Conservation (phyloP, 139 green algal species). For the Coelastrella sp. region DNA sequence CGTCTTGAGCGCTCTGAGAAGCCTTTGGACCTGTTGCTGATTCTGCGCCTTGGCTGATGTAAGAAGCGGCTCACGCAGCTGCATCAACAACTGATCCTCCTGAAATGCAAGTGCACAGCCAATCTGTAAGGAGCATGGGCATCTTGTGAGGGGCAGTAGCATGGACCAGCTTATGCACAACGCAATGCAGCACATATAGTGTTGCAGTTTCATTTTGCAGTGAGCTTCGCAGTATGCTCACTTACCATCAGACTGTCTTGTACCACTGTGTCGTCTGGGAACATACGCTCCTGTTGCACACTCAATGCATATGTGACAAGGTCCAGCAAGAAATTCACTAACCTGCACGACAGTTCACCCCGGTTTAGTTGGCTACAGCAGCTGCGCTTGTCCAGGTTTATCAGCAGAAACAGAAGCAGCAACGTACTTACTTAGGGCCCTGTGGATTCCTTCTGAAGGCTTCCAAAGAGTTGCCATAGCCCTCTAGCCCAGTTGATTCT, state of each 20-base stretch:
- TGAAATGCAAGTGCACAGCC: background rate
- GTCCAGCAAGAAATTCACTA: constrained; percentile 43
- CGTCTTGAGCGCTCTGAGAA: background rate
- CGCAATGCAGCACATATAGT: background rate
- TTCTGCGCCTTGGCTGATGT: constrained; percentile 20
- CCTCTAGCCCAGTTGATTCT: constrained; percentile 47
- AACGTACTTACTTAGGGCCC: constrained; percentile 23
- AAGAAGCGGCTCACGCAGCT: constrained; percentile 20
- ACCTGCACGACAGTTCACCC: too few species aligned
- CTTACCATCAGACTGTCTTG: background rate
- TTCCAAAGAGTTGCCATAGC: constrained; percentile 1
- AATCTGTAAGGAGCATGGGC: too few species aligned
- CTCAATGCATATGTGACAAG: background rate
- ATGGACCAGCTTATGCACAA: background rate
- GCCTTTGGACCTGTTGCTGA: constrained; percentile 22
- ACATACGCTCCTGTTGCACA: constrained; percentile 37
- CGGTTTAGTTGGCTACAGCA: too few species aligned
- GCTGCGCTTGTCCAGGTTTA: too few species aligned
- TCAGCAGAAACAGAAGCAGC: too few species aligned
- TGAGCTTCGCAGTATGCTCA: too few species aligned
- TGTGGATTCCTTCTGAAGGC: background rate
- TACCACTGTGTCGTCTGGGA: background rate
- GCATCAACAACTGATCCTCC: constrained; percentile 6
- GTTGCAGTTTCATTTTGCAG: background rate
- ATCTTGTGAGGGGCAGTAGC: too few species aligned